Conservation (phyloP, 306 rosid species). For the Mimosa bimucronata region DNA sequence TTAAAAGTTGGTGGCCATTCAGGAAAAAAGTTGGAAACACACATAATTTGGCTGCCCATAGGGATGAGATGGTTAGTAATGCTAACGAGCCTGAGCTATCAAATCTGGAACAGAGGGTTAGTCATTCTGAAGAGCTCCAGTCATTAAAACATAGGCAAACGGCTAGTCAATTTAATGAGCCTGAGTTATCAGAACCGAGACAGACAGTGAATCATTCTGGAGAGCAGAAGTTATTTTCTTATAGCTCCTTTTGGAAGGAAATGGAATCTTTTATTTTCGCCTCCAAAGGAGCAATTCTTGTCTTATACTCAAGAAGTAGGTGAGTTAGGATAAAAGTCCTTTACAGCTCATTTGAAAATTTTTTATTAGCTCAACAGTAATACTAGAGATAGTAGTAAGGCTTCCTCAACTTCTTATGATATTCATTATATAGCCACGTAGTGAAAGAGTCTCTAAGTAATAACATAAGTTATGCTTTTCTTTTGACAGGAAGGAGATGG, state of each 20-base stretch:
- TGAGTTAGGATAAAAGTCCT: constrained; percentile 35
- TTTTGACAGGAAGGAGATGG: constrained; percentile 67
- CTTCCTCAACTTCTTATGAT: constrained; percentile 25
- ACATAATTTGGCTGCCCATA: background rate
- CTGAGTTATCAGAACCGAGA: constrained; percentile 34
- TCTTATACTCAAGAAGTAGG: constrained; percentile 81
- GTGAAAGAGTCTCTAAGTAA: constrained; percentile 29
- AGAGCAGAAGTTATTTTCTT: constrained; percentile 52
- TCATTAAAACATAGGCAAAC: constrained; percentile 23
- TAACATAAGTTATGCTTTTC: constrained; percentile 23
- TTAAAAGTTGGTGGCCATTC: constrained; percentile 54
- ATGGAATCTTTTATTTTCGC: constrained; percentile 64
- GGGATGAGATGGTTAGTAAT: background rate
- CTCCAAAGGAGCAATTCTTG: constrained; percentile 56
- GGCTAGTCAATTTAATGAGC: constrained; percentile 31
- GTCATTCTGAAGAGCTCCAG: constrained; percentile 1
- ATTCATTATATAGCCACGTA: constrained; percentile 26
- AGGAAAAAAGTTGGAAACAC: constrained; percentile 29
- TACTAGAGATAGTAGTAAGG: constrained; percentile 1
- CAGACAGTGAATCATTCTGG: constrained; percentile 19
- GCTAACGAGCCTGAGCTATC: constrained; percentile 32
- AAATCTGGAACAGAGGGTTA: constrained; percentile 33
- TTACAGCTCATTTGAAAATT: background rate
- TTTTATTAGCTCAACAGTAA: constrained; percentile 17
- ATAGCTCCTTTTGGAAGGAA: constrained; percentile 66